Evolutionary conservation across 75 land plant species (phyloP), one percentile per base, ranked within the genome.

Genomic region (Cupressus sempervirens): DNA sequence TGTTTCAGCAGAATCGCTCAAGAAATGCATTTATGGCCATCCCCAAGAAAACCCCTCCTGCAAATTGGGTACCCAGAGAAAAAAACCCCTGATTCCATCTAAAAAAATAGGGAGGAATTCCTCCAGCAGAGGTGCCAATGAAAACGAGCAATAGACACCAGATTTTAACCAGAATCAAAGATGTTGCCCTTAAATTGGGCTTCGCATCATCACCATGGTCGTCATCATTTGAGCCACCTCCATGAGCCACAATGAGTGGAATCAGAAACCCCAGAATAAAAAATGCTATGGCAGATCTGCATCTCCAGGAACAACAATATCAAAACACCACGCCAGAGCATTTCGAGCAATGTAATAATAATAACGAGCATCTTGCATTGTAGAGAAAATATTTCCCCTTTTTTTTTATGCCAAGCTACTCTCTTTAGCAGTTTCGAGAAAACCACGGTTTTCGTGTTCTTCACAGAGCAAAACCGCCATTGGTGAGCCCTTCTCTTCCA

Each of bases 21-120:
- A 86, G 80, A 95, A 96, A 84, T 96, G 98, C 90, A 96, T 92
- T n/a, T 88, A 43, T 12, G 14, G 53, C 53, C 53, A 15, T 50
- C 53, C 53, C 53, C 53, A 50, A 50, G 53, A 50, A 50, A 11
- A 50, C 53, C 53, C 53, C 53, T 50, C 94, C 98, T 50, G 98
- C 97, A 80, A 96, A 96, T 82, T 96, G 98, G 15, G 97, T 96
- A 9, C 98, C 98, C 76, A 93, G 82, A 11, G 88, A 82, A 20
- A 95, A 88, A 80, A 95, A 95, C 18, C 84, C 82, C 84, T 92
- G 91, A 81, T 95, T 91, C 98, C 97, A 95, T 56, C 88, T 87
- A 52, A 89, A 62, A 81, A 93, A 96, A 84, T 94, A 96, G 12
- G 98, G 98, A 38, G 98, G 93, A 14, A 96, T 84, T 30, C 98